These are phyloP conservation scores for Scedosporium dehoogii DNA, from an alignment of 2,329 filamentous ascomycete genomes.

Conservation along the genomic window DNA sequence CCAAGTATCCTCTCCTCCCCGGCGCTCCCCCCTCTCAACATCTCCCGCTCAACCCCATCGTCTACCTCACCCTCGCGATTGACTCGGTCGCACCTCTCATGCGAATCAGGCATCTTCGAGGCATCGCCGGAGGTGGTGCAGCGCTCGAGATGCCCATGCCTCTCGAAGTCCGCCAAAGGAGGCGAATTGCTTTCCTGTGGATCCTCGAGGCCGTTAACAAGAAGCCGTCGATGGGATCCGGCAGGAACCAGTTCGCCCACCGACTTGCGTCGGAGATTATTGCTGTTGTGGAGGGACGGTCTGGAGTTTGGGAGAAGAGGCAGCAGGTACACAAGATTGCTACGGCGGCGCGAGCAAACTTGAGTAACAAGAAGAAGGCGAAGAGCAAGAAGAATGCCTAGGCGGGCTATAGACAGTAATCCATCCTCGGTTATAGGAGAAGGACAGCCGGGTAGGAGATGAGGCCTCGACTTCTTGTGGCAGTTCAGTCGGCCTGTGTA, in stretches of 20 bases:
- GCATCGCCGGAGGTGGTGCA: constrained; percentile 76
- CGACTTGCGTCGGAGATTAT: constrained; percentile 80
- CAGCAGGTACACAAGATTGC: constrained; percentile 69
- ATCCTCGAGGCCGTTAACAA: constrained; percentile 78
- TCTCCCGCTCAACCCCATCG: constrained; percentile 78
- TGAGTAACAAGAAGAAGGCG: constrained; percentile 17
- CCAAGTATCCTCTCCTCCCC: constrained; percentile 61
- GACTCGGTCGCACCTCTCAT: constrained; percentile 89
- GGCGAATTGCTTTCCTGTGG: constrained; percentile 75
- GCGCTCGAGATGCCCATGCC: constrained; percentile 77
- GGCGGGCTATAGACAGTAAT: neutral
- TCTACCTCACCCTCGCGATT: constrained; percentile 82
- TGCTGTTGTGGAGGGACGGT: constrained; percentile 77
- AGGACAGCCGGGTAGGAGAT: neutral
- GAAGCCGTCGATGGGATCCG: constrained; percentile 62
- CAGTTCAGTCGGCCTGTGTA: neutral
- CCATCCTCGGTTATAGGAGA: neutral
- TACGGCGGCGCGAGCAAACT: constrained; percentile 68
- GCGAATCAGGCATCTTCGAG: constrained; percentile 64
- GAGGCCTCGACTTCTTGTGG: neutral
- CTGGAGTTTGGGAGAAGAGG: constrained; percentile 75
- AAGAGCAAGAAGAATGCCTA: neutral
- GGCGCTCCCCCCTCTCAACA: constrained; percentile 67
- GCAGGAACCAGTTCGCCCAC: constrained; percentile 62
- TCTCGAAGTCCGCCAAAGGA: constrained; percentile 61